Percentiles rank a stretch among this genome's conserved stretches.
Conservation (phyloP, 116 monocot genomes). For the Trichopus zeylanicus region DNA sequence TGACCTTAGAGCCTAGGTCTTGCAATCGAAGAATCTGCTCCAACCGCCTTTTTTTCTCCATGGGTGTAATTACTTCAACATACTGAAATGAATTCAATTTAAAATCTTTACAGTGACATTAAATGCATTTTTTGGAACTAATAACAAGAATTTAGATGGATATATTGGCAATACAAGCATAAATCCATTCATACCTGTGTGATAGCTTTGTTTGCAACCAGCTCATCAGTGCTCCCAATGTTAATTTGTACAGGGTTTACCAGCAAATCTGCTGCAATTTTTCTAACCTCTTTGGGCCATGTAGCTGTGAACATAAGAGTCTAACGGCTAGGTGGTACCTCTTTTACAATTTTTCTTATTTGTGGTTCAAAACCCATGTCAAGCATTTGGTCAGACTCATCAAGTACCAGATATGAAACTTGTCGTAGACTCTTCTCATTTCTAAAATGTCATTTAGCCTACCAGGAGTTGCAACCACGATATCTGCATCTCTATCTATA, state of each 20-base stretch:
- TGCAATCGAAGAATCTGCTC: slow-evolving; percentile 80
- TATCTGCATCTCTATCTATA: slow-evolving; percentile 71
- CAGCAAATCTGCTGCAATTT: slow-evolving; percentile 82
- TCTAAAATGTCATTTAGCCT: slow-evolving; percentile 84
- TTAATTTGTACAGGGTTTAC: slow-evolving; percentile 17
- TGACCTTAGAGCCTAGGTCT: slow-evolving; percentile 68
- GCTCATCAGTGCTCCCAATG: slow-evolving; percentile 70
- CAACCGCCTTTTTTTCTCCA: slow-evolving; percentile 63
- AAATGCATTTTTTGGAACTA: neutral
- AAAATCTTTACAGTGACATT: too few species aligned
- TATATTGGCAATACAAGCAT: neutral
- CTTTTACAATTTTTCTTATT: slow-evolving; percentile 84
- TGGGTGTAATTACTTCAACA: slow-evolving; percentile 56
- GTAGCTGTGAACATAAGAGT: slow-evolving; percentile 97
- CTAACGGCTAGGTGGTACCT: slow-evolving; percentile 60
- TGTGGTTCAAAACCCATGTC: slow-evolving; percentile 99
- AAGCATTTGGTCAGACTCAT: slow-evolving; percentile 93
- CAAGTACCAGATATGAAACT: slow-evolving; percentile 84
- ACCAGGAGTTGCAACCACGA: slow-evolving; percentile 97
- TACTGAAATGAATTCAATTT: slow-evolving; percentile 55
- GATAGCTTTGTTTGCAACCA: slow-evolving; percentile 85
- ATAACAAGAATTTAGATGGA: neutral
- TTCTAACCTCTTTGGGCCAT: slow-evolving; percentile 92
- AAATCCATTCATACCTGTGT: slow-evolving; percentile 36
- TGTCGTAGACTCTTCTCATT: slow-evolving; percentile 80